These are phyloP conservation scores for Capsicum chinense DNA, from an alignment of 257 asterid species.

Conservation along the genomic window DNA sequence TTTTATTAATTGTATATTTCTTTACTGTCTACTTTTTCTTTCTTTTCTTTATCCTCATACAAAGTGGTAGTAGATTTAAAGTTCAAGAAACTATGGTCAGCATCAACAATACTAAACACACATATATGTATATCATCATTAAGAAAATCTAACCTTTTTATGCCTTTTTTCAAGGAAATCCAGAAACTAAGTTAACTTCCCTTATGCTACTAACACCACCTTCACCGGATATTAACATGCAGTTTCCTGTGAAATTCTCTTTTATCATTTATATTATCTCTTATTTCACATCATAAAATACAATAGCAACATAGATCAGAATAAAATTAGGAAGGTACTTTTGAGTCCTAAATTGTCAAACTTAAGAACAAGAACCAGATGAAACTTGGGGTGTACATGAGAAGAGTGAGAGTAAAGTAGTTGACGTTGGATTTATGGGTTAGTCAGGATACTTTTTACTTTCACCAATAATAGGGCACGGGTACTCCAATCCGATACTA, in stretches of 20 bases:
- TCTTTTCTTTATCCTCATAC: slow-evolving; percentile 24
- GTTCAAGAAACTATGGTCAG: slow-evolving; percentile 57
- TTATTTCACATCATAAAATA: too few species aligned
- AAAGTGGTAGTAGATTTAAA: slow-evolving; percentile 51
- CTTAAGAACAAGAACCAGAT: too few species aligned
- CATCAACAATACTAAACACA: slow-evolving; percentile 52
- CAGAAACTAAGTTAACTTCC: slow-evolving; percentile 53
- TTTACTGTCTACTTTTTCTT: not conserved
- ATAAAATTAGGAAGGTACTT: too few species aligned
- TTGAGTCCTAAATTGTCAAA: too few species aligned
- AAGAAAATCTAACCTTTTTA: slow-evolving; percentile 55
- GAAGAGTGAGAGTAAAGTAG: too few species aligned
- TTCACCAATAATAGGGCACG: too few species aligned
- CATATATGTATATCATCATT: slow-evolving; percentile 59
- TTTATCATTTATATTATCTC: too few species aligned
- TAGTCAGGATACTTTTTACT: too few species aligned
- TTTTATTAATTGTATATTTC: not conserved
- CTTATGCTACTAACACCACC: slow-evolving; percentile 54
- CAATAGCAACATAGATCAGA: too few species aligned
- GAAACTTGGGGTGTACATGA: too few species aligned
- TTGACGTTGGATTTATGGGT: too few species aligned
- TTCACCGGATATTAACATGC: slow-evolving; percentile 46
- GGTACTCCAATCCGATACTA: too few species aligned
- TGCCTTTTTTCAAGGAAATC: slow-evolving; percentile 57
- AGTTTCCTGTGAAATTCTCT: slow-evolving; percentile 44